Percentiles rank a stretch among this genome's conserved stretches.
Conservation (phyloP, 2,329 filamentous ascomycete genomes). For the Leptographium flavum region DNA sequence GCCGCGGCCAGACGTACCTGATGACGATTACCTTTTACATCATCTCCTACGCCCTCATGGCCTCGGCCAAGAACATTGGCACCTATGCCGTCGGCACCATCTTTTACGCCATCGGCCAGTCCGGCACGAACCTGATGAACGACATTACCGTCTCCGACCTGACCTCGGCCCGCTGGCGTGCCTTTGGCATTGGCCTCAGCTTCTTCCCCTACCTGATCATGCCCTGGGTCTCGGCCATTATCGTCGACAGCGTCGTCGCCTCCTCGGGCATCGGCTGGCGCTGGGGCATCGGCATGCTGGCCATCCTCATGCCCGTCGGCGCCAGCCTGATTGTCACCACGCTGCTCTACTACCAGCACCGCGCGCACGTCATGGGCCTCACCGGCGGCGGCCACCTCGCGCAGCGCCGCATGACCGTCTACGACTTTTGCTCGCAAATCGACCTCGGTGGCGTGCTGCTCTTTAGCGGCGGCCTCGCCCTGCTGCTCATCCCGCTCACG, state of each 20-base stretch:
- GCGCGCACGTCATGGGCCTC: neutral
- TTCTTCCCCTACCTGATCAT: conserved; percentile 40
- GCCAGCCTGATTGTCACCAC: conserved; percentile 33
- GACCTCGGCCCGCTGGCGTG: conserved; percentile 36
- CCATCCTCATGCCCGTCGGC: conserved; percentile 29
- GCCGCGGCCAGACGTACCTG: conserved; percentile 43
- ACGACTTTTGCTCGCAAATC: conserved; percentile 21
- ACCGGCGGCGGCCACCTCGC: too few species aligned
- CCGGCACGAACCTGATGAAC: conserved; percentile 42
- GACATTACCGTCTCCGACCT: conserved; percentile 47
- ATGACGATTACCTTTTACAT: conserved; percentile 40
- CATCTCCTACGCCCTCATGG: conserved; percentile 42
- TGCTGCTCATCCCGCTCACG: conserved; percentile 31
- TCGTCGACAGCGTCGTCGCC: conserved; percentile 23
- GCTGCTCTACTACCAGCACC: neutral
- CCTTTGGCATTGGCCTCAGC: conserved; percentile 31
- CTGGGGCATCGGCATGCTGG: conserved; percentile 34
- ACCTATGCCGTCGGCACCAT: conserved; percentile 39
- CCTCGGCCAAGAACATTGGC: conserved; percentile 34
- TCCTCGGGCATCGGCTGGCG: conserved; percentile 28
- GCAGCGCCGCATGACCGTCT: conserved; percentile 7
- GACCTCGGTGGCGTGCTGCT: conserved; percentile 29
- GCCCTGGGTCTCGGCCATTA: conserved; percentile 38
- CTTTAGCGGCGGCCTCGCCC: conserved; percentile 31
- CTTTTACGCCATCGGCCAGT: conserved; percentile 44